Base-by-base conservation (phyloP, 1,284 basidiomycete species). In the Erythrobasidium hasegawianum region DNA sequence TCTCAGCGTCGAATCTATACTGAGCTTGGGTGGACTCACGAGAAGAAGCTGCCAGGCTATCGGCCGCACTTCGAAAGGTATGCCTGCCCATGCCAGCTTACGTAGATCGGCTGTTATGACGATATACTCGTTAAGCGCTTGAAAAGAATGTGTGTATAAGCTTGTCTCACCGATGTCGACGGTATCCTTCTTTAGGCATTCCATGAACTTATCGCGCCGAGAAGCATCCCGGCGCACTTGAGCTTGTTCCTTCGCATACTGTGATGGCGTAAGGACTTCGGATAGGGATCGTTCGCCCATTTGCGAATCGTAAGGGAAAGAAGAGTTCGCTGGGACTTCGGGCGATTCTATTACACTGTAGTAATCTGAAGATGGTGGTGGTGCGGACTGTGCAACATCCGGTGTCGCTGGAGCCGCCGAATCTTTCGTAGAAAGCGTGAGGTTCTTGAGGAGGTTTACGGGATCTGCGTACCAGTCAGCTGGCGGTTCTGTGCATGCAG, bases 1-100 rank as follows among this genome's bases (percentile, higher is more conserved):
- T 22, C 27, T n/a, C n/a, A 57, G 62, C 41, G 57, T 38, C 59
- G 50, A 27, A 60, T 62, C 27, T 52, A 43, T 43, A 18, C 18
- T 16, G 33, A 33, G 33, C 4, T 11, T 33, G 33, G 33, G 5
- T 33, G 33, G 33, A 82, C 88, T 73, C 74, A 93, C 92, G 49
- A 98, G 84, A 38, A 99, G 82, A 64, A 97, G 81, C 75, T 92
- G 92, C 96, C 96, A 99, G 13, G 88, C 89, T 73, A 96, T 84
- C 0, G 94, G 90, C 45, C 96, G 83, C 22, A 99, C 81, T 73
- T 93, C 89, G 55, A 79, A 77, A 1, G 96, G 95, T 18, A 97
- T 87, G 16, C 96, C 96, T 56, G 88, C 88, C 95, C 95, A 99
- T n/a, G 93, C 87, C 33, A 97, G 82, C 72, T 90, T 89, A 52